Evolutionary conservation across 805 yeast genomes (phyloP), one percentile per base, ranked within the genome.

Genomic region (Wickerhamomyces strasburgensis): DNA sequence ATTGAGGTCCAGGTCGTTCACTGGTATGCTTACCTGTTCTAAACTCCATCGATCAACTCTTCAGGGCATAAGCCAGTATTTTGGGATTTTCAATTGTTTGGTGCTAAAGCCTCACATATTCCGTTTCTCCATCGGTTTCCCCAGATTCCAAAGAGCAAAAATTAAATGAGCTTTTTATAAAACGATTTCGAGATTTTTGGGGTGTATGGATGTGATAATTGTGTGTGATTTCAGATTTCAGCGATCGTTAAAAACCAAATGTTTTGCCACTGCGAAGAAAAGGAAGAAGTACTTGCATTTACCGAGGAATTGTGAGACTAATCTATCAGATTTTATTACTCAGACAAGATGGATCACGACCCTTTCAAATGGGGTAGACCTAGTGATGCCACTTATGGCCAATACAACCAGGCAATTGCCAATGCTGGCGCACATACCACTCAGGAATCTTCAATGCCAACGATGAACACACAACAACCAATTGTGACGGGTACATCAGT

Each of bases 281-380:
- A 14, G 23, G n/a, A 13, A n/a, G n/a, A n/a, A 10, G 15, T 9
- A 14, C n/a, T 25, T 3, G 13, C 5, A 17, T n/a, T 14, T 26
- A 13, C 28, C n/a, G 10, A 14, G 10, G 7, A 29, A 27, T 19
- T 19, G 23, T 25, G 25, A 14, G 28, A n/a, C n/a, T n/a, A n/a
- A n/a, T n/a, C n/a, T n/a, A n/a, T n/a, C n/a, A n/a, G n/a, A n/a
- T n/a, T n/a, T n/a, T n/a, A n/a, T n/a, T n/a, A n/a, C n/a, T n/a
- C n/a, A n/a, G n/a, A n/a, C n/a, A n/a, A n/a, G n/a, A 93, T 90
- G 98, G 84, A 90, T 56, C 98, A 93, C 86, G 85, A 84, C 70
- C 98, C 96, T 46, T 79, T 71, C 52, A 72, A 73, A 51, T 90
- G 98, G 98, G 98, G 98, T 16, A 84, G 97, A 65, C 98, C 98